A percentile compares a stretch with the other conserved stretches of the same genome.
These are phyloP conservation scores for Aspergillus saccharolyticus DNA, from an alignment of 495 filamentous ascomycete genomes.

Conservation along the genomic window DNA sequence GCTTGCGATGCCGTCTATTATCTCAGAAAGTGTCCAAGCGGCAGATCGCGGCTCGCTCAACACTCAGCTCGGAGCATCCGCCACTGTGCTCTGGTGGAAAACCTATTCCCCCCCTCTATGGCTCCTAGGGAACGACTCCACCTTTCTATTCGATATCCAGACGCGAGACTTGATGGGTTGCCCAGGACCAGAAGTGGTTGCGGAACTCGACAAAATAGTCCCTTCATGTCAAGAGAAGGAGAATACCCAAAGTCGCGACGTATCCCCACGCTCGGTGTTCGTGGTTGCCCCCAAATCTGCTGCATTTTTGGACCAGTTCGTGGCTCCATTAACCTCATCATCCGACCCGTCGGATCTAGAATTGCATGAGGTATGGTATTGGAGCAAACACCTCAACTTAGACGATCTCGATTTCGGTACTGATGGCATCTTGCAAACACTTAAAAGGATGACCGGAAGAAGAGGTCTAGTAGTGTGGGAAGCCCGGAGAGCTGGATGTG, in stretches of 20 bases:
- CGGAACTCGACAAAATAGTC: slow-evolving; percentile 47
- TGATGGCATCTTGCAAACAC: slow-evolving; percentile 73
- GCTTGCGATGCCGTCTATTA: slow-evolving; percentile 42
- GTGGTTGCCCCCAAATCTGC: slow-evolving; percentile 68
- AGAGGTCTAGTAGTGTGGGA: slow-evolving; percentile 76
- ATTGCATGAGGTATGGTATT: slow-evolving; percentile 65
- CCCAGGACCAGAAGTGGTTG: slow-evolving; percentile 54
- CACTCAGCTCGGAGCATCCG: slow-evolving; percentile 47
- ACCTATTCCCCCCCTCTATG: slow-evolving; percentile 93
- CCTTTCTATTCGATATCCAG: slow-evolving; percentile 44
- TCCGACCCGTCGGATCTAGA: slow-evolving; percentile 17
- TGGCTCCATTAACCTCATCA: slow-evolving; percentile 26
- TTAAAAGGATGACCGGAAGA: slow-evolving; percentile 70
- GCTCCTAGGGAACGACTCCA: slow-evolving; percentile 75
- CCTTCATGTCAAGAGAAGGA: slow-evolving; percentile 46
- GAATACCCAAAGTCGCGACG: neutral
- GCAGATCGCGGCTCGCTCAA: slow-evolving; percentile 13
- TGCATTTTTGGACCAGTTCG: slow-evolving; percentile 62
- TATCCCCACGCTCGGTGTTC: slow-evolving; percentile 35
- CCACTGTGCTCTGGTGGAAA: slow-evolving; percentile 87
- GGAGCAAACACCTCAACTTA: slow-evolving; percentile 72
- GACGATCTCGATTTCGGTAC: slow-evolving; percentile 88
- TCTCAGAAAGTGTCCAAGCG: slow-evolving; percentile 17
- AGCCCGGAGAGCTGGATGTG: slow-evolving; percentile 16
- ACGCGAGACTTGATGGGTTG: slow-evolving; percentile 84